A percentile compares a stretch with the other conserved stretches of the same genome.
Evolutionary conservation across 2,329 filamentous ascomycete species (phyloP).

Genomic region (Colletotrichum chrysophilum): DNA sequence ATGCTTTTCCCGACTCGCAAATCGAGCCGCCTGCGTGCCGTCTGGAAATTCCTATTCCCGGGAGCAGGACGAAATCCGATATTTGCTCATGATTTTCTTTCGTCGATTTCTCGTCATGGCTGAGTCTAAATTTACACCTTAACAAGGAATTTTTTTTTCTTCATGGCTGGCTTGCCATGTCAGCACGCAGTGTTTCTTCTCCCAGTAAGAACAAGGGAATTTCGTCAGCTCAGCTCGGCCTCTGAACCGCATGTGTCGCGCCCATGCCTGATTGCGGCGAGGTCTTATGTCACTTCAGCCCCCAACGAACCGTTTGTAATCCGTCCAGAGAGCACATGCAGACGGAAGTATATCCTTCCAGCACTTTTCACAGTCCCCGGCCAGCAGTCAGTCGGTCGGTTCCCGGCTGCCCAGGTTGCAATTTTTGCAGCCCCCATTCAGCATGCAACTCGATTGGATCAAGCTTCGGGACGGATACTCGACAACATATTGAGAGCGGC

Average conservation of each 20-base stretch:
- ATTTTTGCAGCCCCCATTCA: background rate
- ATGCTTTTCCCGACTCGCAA: background rate
- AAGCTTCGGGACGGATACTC: background rate
- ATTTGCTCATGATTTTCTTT: background rate
- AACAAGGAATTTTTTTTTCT: background rate
- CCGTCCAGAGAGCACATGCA: background rate
- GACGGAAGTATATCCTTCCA: background rate
- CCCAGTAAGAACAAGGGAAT: background rate
- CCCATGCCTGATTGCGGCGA: slow-evolving; percentile 2
- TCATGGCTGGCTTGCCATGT: background rate
- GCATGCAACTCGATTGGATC: background rate
- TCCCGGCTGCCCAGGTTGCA: background rate
- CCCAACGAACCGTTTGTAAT: slow-evolving; percentile 2
- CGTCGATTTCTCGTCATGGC: background rate
- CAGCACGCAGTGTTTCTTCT: background rate
- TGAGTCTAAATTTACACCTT: background rate
- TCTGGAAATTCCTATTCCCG: background rate
- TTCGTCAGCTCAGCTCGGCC: background rate
- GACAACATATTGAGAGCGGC: background rate
- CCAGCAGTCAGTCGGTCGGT: background rate
- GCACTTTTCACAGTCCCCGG: background rate
- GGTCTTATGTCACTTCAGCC: slow-evolving; percentile 11
- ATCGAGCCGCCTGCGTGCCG: background rate
- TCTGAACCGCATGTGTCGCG: slow-evolving; percentile 8
- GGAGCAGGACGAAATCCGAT: background rate